Conservation (phyloP, 495 filamentous ascomycete genomes). For the Aspergillus indologenus region DNA sequence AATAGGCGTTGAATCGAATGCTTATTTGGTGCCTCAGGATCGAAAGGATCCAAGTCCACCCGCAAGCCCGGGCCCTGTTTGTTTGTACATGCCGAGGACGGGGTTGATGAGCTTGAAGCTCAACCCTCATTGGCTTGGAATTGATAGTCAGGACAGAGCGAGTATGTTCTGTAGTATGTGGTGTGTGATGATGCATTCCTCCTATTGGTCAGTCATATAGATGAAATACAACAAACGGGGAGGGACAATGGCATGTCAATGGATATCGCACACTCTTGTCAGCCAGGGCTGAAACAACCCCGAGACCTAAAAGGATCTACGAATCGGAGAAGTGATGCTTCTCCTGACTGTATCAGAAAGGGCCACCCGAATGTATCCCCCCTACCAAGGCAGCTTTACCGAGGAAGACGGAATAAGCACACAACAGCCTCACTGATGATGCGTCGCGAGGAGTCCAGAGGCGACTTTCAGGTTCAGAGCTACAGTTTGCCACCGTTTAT, state of each 20-base stretch:
- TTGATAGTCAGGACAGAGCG: not conserved
- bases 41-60: not conserved
- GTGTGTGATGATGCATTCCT: not conserved
- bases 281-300: not conserved
- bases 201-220: not conserved
- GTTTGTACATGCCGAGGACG: not conserved
- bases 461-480: not conserved
- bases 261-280: too few species aligned
- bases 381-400: not conserved
- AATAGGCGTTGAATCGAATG: not conserved
- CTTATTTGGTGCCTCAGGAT: not conserved
- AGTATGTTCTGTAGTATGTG: not conserved
- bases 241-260: not conserved
- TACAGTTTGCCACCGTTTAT: not conserved
- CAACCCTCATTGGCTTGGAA: not conserved
- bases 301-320: not conserved
- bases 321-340: not conserved
- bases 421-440: constrained; percentile 3
- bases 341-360: not conserved
- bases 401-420: not conserved
- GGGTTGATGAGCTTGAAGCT: not conserved
- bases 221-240: not conserved
- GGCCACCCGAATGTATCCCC: not conserved
- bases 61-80: not conserved
- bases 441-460: not conserved